Conservation (phyloP, 2,329 filamentous ascomycete genomes). For the Phyllosticta capitalensis region DNA sequence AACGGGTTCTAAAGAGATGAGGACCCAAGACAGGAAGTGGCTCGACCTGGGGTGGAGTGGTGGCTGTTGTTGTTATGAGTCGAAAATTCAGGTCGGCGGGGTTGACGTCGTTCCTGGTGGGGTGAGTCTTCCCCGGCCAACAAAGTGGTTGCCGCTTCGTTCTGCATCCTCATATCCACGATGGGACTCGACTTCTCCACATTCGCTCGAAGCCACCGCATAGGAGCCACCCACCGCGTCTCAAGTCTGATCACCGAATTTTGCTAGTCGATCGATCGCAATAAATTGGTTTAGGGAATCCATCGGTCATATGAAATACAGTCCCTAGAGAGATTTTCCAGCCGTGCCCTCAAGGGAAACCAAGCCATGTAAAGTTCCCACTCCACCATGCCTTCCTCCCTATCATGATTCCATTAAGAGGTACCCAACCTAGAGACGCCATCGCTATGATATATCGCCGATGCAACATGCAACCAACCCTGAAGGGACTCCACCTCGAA, state of each 20-base stretch:
- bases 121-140: not conserved
- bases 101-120: constrained; percentile 5
- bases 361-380: not conserved
- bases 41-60: constrained; percentile 1
- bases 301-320: not conserved
- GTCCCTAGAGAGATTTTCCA: not conserved
- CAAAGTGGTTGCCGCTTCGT: not conserved
- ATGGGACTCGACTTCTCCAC: not conserved
- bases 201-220: not conserved
- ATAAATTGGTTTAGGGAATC: not conserved
- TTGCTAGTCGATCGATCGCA: not conserved
- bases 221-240: not conserved
- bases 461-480: constrained; percentile 7
- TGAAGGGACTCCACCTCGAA: not conserved
- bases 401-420: constrained; percentile 9
- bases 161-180: not conserved
- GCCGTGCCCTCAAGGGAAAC: not conserved
- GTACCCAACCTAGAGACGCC: constrained; percentile 6
- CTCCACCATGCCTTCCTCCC: constrained; percentile 1
- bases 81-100: constrained; percentile 10
- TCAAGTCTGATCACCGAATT: not conserved
- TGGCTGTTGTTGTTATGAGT: constrained; percentile 8
- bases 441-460: constrained; percentile 12
- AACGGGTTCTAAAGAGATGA: not conserved
- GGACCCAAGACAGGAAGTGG: not conserved